These are phyloP conservation scores for Ophiostoma novo-ulmi DNA, from an alignment of 2,329 filamentous ascomycete genomes.

Conservation along the genomic window DNA sequence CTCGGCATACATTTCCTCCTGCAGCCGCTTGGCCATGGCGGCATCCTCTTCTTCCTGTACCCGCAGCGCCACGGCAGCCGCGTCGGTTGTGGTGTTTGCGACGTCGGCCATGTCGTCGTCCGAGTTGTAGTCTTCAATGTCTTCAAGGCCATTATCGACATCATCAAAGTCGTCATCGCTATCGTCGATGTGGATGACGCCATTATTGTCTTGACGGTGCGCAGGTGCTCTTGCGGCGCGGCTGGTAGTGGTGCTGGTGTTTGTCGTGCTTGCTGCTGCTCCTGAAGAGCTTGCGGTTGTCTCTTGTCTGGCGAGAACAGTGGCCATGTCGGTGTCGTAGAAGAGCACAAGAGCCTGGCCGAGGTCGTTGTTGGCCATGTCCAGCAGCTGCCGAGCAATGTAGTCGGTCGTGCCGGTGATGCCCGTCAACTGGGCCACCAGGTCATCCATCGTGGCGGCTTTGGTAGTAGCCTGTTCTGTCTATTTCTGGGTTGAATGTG, in stretches of 20 bases:
- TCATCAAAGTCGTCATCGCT: conserved; percentile 67
- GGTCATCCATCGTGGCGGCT: conserved; percentile 55
- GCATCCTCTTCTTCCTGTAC: conserved; percentile 80
- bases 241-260: not conserved
- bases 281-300: not conserved
- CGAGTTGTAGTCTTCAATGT: conserved; percentile 35
- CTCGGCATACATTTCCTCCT: conserved; percentile 77
- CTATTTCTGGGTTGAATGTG: not conserved
- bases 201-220: conserved; percentile 44
- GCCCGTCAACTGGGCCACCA: conserved; percentile 67
- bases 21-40: conserved; percentile 82
- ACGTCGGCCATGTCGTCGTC: conserved; percentile 33
- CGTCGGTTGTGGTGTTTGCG: conserved; percentile 35
- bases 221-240: conserved; percentile 15
- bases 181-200: conserved; percentile 64
- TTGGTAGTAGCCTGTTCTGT: not conserved
- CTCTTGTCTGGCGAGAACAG: not conserved
- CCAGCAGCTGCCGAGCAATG: conserved; percentile 75
- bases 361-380: conserved; percentile 76
- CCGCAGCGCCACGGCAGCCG: conserved; percentile 40
- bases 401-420: conserved; percentile 72
- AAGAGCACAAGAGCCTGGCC: conserved; percentile 84
- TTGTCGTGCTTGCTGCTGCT: conserved; percentile 22
- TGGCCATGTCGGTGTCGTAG: conserved; percentile 76
- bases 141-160: conserved; percentile 38